A percentile compares a stretch with the other conserved stretches of the same genome.
Evolutionary conservation across 83 land plant genomes (phyloP).

Genomic region (Isoetes engelmannii): DNA sequence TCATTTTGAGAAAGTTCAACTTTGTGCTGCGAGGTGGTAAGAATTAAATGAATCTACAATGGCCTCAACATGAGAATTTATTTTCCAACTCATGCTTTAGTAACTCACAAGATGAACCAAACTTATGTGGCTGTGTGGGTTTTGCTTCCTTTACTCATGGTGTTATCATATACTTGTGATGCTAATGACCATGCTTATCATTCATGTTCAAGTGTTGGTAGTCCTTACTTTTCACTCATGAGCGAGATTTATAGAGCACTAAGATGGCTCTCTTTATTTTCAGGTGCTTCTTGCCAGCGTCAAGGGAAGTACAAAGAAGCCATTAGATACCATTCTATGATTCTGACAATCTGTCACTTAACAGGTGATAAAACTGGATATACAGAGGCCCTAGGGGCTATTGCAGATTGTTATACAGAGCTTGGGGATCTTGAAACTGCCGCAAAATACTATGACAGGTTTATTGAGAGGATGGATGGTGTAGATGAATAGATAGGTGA

Average conservation of each 20-base stretch:
- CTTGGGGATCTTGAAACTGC: conserved; percentile 89
- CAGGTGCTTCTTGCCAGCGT: conserved; percentile 88
- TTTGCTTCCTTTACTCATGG: not conserved
- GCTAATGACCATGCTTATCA: not conserved
- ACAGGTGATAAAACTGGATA: conserved; percentile 62
- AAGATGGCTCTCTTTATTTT: not conserved
- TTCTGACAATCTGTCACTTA: conserved; percentile 49
- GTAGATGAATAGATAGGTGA: conserved; percentile 40
- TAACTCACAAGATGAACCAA: too few relatives aligned
- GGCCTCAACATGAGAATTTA: too few relatives aligned
- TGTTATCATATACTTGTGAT: too few relatives aligned
- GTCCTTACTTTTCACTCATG: not conserved
- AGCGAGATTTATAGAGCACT: not conserved
- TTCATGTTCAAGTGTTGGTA: not conserved
- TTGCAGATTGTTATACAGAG: conserved; percentile 94
- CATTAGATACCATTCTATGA: conserved; percentile 78
- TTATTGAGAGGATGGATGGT: conserved; percentile 65
- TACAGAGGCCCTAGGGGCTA: conserved; percentile 94
- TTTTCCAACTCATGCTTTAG: too few relatives aligned
- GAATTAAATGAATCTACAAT: too few relatives aligned
- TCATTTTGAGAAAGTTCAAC: too few relatives aligned
- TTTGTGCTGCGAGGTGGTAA: too few relatives aligned
- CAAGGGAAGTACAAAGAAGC: conserved; percentile 87
- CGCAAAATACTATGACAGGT: conserved; percentile 74
- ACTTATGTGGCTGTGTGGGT: too few relatives aligned